These are phyloP conservation scores for Emergomyces orientalis DNA, from an alignment of 2,329 filamentous ascomycete species.

Conservation along the genomic window DNA sequence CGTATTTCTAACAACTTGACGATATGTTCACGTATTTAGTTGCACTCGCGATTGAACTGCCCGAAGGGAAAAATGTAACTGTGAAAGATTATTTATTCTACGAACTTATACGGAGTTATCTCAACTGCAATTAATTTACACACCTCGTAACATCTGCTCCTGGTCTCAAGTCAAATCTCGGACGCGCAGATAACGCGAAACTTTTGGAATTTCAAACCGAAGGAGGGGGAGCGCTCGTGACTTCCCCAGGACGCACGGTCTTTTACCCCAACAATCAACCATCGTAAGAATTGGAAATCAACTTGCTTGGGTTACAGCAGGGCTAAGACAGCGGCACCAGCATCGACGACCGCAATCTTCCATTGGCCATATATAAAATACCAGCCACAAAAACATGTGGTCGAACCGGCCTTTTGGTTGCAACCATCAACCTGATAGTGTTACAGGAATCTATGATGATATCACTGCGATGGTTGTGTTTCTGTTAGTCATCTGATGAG, in stretches of 20 bases:
- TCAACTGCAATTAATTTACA: neutral
- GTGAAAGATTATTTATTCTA: no score
- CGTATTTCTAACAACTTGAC: no score
- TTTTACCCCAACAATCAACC: no score
- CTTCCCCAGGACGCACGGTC: neutral
- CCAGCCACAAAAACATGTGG: neutral
- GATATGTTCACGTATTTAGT: neutral
- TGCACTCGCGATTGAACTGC: neutral
- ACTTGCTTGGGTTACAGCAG: slow-evolving; percentile 1
- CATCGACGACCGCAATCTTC: neutral
- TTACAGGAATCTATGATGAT: neutral
- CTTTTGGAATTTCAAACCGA: neutral
- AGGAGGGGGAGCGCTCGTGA: neutral
- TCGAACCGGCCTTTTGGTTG: neutral
- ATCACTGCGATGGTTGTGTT: neutral
- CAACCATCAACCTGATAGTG: neutral
- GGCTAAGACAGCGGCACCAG: neutral
- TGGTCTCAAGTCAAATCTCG: neutral
- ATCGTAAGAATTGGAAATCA: neutral
- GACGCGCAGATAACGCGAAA: neutral
- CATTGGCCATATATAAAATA: neutral
- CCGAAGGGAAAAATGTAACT: neutral
- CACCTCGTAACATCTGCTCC: no score
- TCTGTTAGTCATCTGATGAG: neutral
- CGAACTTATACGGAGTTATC: neutral